Evolutionary conservation across 2,329 filamentous ascomycete genomes (phyloP), one percentile per base, ranked within the genome.

Genomic region (Penicillium concentricum): DNA sequence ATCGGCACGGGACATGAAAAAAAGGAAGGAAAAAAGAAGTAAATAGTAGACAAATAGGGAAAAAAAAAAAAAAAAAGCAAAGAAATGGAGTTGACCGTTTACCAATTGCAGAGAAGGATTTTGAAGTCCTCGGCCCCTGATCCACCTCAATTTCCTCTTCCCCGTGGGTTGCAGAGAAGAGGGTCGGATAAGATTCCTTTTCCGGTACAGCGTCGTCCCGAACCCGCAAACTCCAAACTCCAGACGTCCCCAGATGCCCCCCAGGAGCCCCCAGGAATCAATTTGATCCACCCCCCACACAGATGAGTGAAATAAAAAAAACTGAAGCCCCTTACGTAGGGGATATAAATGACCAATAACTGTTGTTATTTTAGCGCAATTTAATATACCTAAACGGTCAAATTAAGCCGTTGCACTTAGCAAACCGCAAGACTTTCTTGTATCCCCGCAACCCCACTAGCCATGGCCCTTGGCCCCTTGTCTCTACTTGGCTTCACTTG

Each of bases 391-490:
- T 34, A 47, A 51, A 51, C 37, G 20, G 30, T 41, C 32, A 32
- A 24, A 4, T 8, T 5, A 32, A 26, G 38, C 48, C 28, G 28
- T 20, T 18, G 20, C 16, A 42, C 28, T 20, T 39, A 10, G 24
- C 18, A 34, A 43, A 12, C 22, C 38, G 38, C 37, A 13, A 42
- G 37, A 43, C 7, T 49, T 50, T 24, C 37, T 34, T 49, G 35
- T 54, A 52, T 52, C 52, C 52, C 52, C 52, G 52, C 52, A 54
- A 54, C 52, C 7, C 52, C 51, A 54, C 51, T 39, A 18, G 30
- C 8, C 24, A 41, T 49, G 15, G 51, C 4, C 26, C 26, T 28
- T 37, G 20, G 47, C 24, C 47, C 35, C 32, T 44, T 44, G 42
- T 12, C n/a, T n/a, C 26, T 44, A 35, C 15, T 45, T 45, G 24